Conservation (phyloP, 75 land plant species). For the Picea glauca region DNA sequence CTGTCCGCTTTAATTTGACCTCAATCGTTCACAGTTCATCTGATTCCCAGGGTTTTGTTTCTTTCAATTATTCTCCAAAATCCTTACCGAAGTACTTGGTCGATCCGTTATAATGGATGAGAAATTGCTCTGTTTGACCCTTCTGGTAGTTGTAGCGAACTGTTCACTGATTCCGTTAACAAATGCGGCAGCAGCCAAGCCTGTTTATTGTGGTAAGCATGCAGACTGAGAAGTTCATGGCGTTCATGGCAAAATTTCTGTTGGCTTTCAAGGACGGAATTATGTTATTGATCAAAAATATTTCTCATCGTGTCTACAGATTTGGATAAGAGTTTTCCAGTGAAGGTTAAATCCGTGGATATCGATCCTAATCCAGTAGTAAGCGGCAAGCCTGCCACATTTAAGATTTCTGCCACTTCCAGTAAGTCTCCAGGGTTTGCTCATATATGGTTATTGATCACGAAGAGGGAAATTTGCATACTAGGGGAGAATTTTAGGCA, state of each 20-base stretch:
- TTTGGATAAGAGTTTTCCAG: conserved; percentile 24
- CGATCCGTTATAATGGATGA: not conserved
- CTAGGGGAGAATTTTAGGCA: too few relatives aligned
- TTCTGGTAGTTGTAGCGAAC: not conserved
- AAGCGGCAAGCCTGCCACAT: conserved; percentile 42
- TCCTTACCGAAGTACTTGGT: too few relatives aligned
- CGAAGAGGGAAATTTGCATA: too few relatives aligned
- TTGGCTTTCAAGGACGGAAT: too few relatives aligned
- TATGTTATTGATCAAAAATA: not conserved
- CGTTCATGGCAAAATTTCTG: not conserved
- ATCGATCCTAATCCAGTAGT: conserved; percentile 52
- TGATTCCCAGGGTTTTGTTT: too few relatives aligned
- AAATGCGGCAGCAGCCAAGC: not conserved
- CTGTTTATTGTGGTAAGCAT: not conserved
- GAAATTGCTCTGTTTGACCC: not conserved
- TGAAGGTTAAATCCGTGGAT: conserved; percentile 32
- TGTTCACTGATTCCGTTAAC: not conserved
- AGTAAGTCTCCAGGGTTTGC: conserved; percentile 17
- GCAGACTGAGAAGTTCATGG: not conserved
- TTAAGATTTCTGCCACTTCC: conserved; percentile 53
- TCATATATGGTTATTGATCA: too few relatives aligned
- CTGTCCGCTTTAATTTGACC: too few relatives aligned
- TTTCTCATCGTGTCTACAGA: conserved; percentile 14
- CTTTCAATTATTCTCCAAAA: too few relatives aligned
- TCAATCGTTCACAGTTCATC: too few relatives aligned